Conservation (phyloP, 805 yeast species). For the Isabelozyma rhagii region DNA sequence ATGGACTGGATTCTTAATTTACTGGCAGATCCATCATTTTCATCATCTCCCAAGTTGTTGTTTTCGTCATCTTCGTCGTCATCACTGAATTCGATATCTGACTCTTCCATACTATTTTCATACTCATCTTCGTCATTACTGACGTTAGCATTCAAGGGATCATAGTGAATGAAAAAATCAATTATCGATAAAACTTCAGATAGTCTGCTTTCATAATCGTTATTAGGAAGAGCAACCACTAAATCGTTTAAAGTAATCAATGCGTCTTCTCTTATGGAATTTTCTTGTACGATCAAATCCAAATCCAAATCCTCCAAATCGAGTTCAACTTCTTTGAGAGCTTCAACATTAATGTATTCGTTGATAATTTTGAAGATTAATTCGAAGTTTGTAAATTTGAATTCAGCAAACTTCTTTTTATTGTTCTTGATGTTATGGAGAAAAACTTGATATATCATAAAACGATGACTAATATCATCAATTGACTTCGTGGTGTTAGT, state of each 20-base stretch:
- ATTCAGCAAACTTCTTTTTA: slow-evolving; percentile 3
- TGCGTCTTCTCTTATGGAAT: slow-evolving; percentile 51
- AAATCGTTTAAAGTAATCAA: slow-evolving; percentile 40
- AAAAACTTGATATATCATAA: slow-evolving; percentile 9
- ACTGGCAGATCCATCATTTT: slow-evolving; percentile 51
- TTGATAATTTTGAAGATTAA: slow-evolving; percentile 15
- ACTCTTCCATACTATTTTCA: slow-evolving; percentile 26
- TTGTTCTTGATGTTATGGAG: slow-evolving; percentile 6
- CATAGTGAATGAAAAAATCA: slow-evolving; percentile 22
- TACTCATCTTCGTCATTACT: slow-evolving; percentile 31
- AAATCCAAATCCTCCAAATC: slow-evolving; percentile 39
- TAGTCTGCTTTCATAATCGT: slow-evolving; percentile 7
- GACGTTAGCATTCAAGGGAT: slow-evolving; percentile 21
- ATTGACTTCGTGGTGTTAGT: not conserved
- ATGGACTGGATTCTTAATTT: slow-evolving; percentile 56
- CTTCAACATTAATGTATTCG: slow-evolving; percentile 20
- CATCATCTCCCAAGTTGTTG: slow-evolving; percentile 25
- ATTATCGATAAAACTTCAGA: slow-evolving; percentile 14
- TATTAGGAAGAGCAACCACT: slow-evolving; percentile 11
- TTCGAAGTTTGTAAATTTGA: slow-evolving; percentile 1
- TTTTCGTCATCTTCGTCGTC: slow-evolving; percentile 41
- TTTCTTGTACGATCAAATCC: slow-evolving; percentile 39
- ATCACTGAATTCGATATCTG: slow-evolving; percentile 35
- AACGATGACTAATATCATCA: slow-evolving; percentile 3
- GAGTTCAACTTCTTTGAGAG: slow-evolving; percentile 5